These are phyloP conservation scores for Teratosphaeria gauchensis DNA, from an alignment of 2,329 filamentous ascomycete species.

Conservation along the genomic window DNA sequence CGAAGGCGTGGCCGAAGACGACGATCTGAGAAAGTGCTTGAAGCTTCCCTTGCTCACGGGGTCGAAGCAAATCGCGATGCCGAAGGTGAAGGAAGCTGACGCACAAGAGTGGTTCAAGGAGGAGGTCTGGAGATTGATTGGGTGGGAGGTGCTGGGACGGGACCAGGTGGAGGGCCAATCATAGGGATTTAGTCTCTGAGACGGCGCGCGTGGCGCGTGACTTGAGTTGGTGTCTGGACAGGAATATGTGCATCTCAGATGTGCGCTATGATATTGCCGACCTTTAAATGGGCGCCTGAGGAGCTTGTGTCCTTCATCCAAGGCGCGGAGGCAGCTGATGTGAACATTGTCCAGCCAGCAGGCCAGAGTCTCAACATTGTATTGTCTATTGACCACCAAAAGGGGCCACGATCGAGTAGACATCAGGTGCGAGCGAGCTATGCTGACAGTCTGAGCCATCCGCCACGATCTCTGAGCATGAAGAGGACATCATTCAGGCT, in stretches of 20 bases:
- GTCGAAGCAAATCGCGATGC: constrained; percentile 14
- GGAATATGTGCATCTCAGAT: not conserved
- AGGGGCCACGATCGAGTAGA: not conserved
- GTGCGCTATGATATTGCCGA: not conserved
- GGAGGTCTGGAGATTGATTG: constrained; percentile 48
- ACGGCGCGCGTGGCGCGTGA: too few relatives aligned
- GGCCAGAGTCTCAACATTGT: not conserved
- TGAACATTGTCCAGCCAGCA: not conserved
- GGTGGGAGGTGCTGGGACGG: constrained; percentile 43
- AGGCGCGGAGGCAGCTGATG: not conserved
- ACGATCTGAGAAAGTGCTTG: constrained; percentile 33
- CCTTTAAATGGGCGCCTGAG: not conserved
- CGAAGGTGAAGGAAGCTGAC: constrained; percentile 30
- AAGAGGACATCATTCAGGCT: not conserved
- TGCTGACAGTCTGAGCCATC: not conserved
- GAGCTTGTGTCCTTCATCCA: not conserved
- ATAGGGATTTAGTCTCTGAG: not conserved
- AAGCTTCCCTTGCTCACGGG: constrained; percentile 27
- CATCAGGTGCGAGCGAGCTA: not conserved
- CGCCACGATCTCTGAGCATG: not conserved
- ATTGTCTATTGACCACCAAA: not conserved
- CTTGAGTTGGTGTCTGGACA: too few relatives aligned
- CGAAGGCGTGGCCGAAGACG: constrained; percentile 23
- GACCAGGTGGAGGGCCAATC: constrained; percentile 4
- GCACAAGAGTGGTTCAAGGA: constrained; percentile 43